phyloP scores from a whole-genome alignment of 139 green algal species.

The Diplosphaera chodatii region DNA sequence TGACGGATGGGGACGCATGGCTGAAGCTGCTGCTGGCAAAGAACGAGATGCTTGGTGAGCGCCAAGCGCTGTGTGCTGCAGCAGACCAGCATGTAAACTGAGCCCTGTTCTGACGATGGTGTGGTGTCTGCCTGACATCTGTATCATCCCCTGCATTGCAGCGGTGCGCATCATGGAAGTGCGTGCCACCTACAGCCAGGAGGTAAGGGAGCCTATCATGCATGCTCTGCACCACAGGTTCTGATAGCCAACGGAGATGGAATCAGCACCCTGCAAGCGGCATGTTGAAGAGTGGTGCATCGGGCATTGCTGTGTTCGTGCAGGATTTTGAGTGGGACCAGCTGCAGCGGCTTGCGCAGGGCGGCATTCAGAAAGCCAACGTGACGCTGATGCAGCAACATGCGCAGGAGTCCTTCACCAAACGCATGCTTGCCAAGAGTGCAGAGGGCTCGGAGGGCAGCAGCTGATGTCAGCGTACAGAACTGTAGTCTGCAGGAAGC shows the following conservation, averaged over 20 bases:
- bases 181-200: constrained; percentile 42
- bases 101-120: no score
- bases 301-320: no score
- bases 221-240: no score
- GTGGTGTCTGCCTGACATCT: no score
- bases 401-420: constrained; percentile 18
- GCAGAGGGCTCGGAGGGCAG: not conserved
- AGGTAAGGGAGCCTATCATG: not conserved
- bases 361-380: constrained; percentile 43
- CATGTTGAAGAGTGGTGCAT: not conserved
- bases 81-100: not conserved
- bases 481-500: no score
- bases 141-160: no score
- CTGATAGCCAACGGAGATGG: no score
- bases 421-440: not conserved
- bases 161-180: constrained; percentile 73
- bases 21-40: constrained; percentile 33
- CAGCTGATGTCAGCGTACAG: no score
- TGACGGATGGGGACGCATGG: constrained; percentile 42
- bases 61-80: not conserved
- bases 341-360: constrained; percentile 28
- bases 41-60: constrained; percentile 40
- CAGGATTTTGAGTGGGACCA: constrained; percentile 82
- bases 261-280: not conserved
- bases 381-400: constrained; percentile 38